Conservation (phyloP, 768 basidiomycete genomes). For the Glaciozyma martinii region DNA sequence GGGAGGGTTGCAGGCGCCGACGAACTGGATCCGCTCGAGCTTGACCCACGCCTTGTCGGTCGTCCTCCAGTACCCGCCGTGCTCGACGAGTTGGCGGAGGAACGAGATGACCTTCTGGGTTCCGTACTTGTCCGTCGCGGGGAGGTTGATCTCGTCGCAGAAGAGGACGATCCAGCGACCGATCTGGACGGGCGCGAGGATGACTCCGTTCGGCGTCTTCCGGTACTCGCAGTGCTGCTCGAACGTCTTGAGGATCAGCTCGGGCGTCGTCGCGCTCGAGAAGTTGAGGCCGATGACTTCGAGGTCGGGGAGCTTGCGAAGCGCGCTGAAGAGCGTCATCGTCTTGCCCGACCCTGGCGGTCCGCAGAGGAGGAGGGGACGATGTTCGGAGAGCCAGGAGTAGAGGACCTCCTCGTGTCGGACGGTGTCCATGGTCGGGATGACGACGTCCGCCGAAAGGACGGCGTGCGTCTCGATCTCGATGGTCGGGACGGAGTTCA, state of each 20-base stretch:
- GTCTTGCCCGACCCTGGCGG: conserved; percentile 99
- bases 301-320: conserved; percentile 95
- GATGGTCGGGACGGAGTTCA: conserved; percentile 79
- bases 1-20: conserved; percentile 97
- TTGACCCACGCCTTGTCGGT: conserved; percentile 95
- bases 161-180: conserved; percentile 99
- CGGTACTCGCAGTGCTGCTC: conserved; percentile 99
- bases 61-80: conserved; percentile 87
- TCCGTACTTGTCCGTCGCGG: conserved; percentile 93
- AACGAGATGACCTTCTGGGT: conserved; percentile 98
- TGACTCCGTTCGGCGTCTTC: conserved; percentile 96
- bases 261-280: conserved; percentile 96
- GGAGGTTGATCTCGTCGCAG: conserved; percentile 98
- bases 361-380: conserved; percentile 94
- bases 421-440: conserved; percentile 96
- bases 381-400: conserved; percentile 97
- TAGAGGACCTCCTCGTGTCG: conserved; percentile 98
- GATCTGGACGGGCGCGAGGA: conserved; percentile 85
- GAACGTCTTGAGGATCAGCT: conserved; percentile 96
- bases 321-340: conserved; percentile 96
- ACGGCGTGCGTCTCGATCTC: conserved; percentile 96
- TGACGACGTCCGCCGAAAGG: conserved; percentile 90
- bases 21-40: conserved; percentile 97
- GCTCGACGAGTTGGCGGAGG: conserved; percentile 90
- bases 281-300: conserved; percentile 99